Evolutionary conservation across 148 eudicot species (phyloP).

Genomic region (Rhododendron vialii): DNA sequence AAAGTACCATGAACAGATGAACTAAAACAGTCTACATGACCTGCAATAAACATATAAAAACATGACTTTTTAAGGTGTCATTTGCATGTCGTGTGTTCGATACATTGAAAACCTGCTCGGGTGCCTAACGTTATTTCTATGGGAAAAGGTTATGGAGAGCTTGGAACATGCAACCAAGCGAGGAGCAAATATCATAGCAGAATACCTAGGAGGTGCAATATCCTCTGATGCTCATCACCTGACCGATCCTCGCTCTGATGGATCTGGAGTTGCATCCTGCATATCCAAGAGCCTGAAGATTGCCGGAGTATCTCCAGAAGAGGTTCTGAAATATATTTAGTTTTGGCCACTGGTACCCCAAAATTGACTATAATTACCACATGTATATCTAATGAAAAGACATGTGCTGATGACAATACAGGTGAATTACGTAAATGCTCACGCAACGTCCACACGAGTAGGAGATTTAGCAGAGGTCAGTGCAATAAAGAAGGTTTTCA

Average conservation of each 20-base stretch:
- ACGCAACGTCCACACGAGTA: conserved; percentile 19
- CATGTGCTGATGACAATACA: neutral
- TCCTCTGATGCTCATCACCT: conserved; percentile 34
- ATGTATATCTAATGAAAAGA: neutral
- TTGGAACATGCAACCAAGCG: conserved; percentile 30
- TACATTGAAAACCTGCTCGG: neutral
- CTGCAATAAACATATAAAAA: neutral
- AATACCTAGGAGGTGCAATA: conserved; percentile 31
- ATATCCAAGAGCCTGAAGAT: conserved; percentile 21
- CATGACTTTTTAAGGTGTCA: neutral
- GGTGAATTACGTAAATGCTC: conserved; percentile 31
- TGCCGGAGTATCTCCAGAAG: conserved; percentile 32
- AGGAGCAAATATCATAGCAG: conserved; percentile 31
- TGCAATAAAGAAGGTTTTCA: conserved; percentile 32
- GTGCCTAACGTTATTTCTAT: neutral
- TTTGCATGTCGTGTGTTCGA: neutral
- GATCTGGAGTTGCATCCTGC: conserved; percentile 27
- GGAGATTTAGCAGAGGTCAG: conserved; percentile 31
- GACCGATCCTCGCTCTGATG: conserved; percentile 30
- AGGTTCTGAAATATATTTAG: conserved; percentile 7
- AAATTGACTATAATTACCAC: neutral
- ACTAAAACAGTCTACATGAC: neutral
- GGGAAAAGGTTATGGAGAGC: conserved; percentile 30
- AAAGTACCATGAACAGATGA: neutral
- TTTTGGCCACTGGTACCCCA: neutral